These are phyloP conservation scores for Hypomyces rosellus DNA, from an alignment of 2,329 filamentous ascomycete genomes.

Conservation along the genomic window DNA sequence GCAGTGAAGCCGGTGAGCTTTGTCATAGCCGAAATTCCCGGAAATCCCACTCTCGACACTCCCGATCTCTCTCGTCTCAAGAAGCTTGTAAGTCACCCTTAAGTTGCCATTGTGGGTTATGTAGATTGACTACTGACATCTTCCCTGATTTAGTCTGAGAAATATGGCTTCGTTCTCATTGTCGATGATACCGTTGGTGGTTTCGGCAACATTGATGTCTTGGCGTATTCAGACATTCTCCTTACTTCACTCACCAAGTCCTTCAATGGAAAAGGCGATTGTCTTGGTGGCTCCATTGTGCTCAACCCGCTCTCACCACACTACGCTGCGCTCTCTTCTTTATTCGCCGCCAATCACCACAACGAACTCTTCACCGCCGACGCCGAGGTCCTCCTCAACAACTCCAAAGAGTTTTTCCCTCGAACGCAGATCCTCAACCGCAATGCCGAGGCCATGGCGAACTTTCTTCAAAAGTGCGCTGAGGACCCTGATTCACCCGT, in stretches of 20 bases:
- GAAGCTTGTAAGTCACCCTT: slow-evolving; percentile 28
- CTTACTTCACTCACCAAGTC: slow-evolving; percentile 51
- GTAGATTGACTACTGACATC: neutral
- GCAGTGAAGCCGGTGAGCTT: slow-evolving; percentile 36
- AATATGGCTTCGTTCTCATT: slow-evolving; percentile 38
- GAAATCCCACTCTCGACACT: slow-evolving; percentile 30
- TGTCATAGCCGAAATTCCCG: slow-evolving; percentile 40
- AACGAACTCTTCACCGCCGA: slow-evolving; percentile 45
- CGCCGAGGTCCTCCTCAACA: slow-evolving; percentile 38
- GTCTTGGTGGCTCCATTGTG: slow-evolving; percentile 45
- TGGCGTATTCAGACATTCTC: slow-evolving; percentile 42
- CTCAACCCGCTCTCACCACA: slow-evolving; percentile 41
- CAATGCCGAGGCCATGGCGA: slow-evolving; percentile 38
- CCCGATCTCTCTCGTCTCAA: slow-evolving; percentile 29
- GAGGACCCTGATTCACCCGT: slow-evolving; percentile 29
- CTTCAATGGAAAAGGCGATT: slow-evolving; percentile 51
- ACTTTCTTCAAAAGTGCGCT: slow-evolving; percentile 28
- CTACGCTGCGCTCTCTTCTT: slow-evolving; percentile 30
- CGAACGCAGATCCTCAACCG: slow-evolving; percentile 34
- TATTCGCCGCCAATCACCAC: slow-evolving; percentile 21
- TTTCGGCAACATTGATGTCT: slow-evolving; percentile 45
- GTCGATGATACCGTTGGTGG: slow-evolving; percentile 44
- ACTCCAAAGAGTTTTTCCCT: slow-evolving; percentile 37
- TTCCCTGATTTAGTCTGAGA: slow-evolving; percentile 27
- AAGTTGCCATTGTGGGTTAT: no score